A percentile compares a stretch with the other conserved stretches of the same genome.
These are phyloP conservation scores for Symbiodinium pilosum DNA, from an alignment of 73 alveolate genomes.

Conservation along the genomic window DNA sequence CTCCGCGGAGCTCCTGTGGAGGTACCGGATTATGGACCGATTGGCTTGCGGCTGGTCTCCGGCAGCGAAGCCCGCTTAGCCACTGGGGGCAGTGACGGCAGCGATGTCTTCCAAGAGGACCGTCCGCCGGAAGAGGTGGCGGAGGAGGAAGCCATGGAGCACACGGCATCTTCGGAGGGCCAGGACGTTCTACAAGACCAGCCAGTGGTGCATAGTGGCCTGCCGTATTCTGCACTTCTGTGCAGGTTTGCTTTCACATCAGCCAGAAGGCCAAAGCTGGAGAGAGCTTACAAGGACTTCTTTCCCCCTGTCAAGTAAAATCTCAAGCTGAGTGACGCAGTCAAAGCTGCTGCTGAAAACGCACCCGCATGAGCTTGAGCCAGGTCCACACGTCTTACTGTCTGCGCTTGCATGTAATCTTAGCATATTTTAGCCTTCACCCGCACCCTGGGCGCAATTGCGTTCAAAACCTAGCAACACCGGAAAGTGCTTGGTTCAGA, in stretches of 20 bases:
- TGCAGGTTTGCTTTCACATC: neutral
- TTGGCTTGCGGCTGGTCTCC: slow-evolving; percentile 55
- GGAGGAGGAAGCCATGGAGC: slow-evolving; percentile 35
- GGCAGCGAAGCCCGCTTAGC: slow-evolving; percentile 36
- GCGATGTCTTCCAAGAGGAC: slow-evolving; percentile 16
- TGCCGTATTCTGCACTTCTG: neutral
- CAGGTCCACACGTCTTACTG: no score
- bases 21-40: slow-evolving; percentile 29
- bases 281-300: neutral
- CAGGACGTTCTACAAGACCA: neutral
- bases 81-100: slow-evolving; percentile 70
- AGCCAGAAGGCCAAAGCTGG: neutral
- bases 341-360: no score
- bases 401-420: no score
- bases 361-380: no score
- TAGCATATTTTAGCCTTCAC: no score
- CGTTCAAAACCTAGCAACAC: no score
- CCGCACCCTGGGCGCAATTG: no score
- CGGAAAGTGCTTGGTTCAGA: no score
- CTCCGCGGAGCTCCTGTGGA: slow-evolving; percentile 10
- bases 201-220: slow-evolving; percentile 63
- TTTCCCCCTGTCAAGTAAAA: neutral
- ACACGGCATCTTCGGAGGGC: neutral
- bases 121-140: slow-evolving; percentile 38
- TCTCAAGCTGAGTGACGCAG: no score